These are phyloP conservation scores for Pelargonium myrrhifolium DNA, from an alignment of 441 rosid species.

Conservation along the genomic window DNA sequence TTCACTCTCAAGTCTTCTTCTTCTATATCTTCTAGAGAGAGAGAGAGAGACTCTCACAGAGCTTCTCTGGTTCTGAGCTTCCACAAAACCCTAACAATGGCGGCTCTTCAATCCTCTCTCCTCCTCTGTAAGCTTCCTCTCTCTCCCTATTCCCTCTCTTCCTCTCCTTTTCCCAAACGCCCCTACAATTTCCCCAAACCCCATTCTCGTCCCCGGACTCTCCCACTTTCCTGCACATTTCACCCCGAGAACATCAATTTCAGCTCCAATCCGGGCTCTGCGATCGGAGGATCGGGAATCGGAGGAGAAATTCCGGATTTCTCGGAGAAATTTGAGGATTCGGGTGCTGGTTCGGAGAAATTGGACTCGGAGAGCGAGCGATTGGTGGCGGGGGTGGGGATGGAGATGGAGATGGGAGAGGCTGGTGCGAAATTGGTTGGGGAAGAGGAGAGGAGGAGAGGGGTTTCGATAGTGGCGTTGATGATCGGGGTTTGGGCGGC, in stretches of 20 bases:
- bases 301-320: no score
- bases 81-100: constrained; percentile 2
- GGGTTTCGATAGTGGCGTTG: neutral
- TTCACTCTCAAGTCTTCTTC: no score
- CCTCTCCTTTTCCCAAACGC: neutral
- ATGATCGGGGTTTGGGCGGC: neutral
- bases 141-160: neutral
- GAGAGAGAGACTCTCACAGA: no score
- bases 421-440: neutral
- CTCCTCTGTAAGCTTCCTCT: constrained; percentile 2
- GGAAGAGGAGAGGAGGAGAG: neutral
- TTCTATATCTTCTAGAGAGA: neutral
- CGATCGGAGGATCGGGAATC: no score
- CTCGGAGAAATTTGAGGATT: no score
- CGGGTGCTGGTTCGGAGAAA: no score
- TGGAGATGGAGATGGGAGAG: no score
- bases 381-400: no score
- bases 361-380: no score
- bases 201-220: neutral
- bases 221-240: neutral
- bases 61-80: neutral
- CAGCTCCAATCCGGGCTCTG: neutral
- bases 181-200: neutral
- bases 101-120: neutral
- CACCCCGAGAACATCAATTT: neutral